Conservation (phyloP, 1,284 basidiomycete species). For the Anthracocystis panici-leucophaei region DNA sequence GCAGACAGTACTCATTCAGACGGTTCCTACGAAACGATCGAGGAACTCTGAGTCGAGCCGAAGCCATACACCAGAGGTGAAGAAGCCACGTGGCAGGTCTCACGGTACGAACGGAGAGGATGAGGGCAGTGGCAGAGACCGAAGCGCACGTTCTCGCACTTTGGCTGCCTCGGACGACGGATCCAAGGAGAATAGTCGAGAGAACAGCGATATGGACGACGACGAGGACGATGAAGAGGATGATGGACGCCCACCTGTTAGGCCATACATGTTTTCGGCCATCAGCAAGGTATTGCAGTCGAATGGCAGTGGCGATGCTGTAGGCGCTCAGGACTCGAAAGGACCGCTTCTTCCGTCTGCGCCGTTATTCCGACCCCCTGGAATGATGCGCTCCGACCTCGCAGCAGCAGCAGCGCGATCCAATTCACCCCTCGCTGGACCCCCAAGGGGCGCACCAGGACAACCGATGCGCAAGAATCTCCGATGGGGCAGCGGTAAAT, state of each 20-base stretch:
- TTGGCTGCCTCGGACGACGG: slow-evolving; percentile 31
- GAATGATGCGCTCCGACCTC: slow-evolving; percentile 33
- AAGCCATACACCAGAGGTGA: slow-evolving; percentile 45
- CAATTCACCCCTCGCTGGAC: slow-evolving; percentile 54
- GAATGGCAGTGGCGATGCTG: slow-evolving; percentile 21
- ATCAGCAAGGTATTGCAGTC: slow-evolving; percentile 48
- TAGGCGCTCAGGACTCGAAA: slow-evolving; percentile 15
- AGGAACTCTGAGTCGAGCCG: slow-evolving; percentile 47
- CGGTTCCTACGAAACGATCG: slow-evolving; percentile 35
- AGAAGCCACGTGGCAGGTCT: slow-evolving; percentile 34
- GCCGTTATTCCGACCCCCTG: slow-evolving; percentile 33
- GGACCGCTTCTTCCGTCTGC: slow-evolving; percentile 38
- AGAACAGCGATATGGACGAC: slow-evolving; percentile 38
- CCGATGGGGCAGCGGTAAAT: slow-evolving; percentile 67
- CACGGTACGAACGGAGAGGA: slow-evolving; percentile 23
- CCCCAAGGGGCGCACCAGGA: slow-evolving; percentile 47
- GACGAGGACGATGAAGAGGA: slow-evolving; percentile 26
- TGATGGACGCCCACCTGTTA: slow-evolving; percentile 16
- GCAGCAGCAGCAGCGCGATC: slow-evolving; percentile 43
- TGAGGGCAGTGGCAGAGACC: slow-evolving; percentile 35
- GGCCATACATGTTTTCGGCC: slow-evolving; percentile 48
- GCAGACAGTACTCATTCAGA: slow-evolving; percentile 26
- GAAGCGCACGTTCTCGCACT: slow-evolving; percentile 32
- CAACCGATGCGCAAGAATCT: slow-evolving; percentile 66
- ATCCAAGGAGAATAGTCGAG: slow-evolving; percentile 30